Conservation (phyloP, 2,329 filamentous ascomycete species). For the Ascomycota sp. region DNA sequence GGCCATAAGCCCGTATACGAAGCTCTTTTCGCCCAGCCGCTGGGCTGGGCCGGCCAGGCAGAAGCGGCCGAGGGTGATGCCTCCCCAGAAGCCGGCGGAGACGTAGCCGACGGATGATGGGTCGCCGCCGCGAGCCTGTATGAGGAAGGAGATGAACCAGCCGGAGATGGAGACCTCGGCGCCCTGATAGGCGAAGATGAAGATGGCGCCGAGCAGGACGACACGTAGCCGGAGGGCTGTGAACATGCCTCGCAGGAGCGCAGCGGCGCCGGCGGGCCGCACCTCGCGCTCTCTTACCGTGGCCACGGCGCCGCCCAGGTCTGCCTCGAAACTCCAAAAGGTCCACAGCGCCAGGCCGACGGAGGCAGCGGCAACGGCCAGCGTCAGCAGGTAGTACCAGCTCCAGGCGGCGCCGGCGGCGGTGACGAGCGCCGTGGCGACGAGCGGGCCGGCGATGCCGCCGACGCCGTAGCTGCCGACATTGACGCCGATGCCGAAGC, state of each 20-base stretch:
- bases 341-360: constrained; percentile 41
- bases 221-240: constrained; percentile 29
- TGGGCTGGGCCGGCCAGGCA: constrained; percentile 45
- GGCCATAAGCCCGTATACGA: constrained; percentile 40
- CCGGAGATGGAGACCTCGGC: constrained; percentile 69
- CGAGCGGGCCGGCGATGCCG: constrained; percentile 46
- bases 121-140: constrained; percentile 48
- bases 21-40: constrained; percentile 47
- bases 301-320: constrained; percentile 22
- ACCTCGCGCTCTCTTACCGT: constrained; percentile 14
- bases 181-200: constrained; percentile 75
- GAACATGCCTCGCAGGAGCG: constrained; percentile 21
- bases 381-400: constrained; percentile 48
- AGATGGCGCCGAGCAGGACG: constrained; percentile 55
- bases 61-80: constrained; percentile 61
- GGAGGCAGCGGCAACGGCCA: constrained; percentile 36
- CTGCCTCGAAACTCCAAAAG: constrained; percentile 50
- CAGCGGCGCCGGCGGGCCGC: constrained; percentile 2
- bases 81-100: constrained; percentile 49
- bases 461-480: constrained; percentile 51
- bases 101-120: constrained; percentile 60
- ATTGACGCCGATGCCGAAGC: constrained; percentile 35
- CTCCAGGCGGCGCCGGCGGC: constrained; percentile 29
- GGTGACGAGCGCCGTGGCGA: constrained; percentile 37
- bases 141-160: constrained; percentile 75